Conservation (phyloP, 148 eudicot genomes). For the Camellia granthamiana region DNA sequence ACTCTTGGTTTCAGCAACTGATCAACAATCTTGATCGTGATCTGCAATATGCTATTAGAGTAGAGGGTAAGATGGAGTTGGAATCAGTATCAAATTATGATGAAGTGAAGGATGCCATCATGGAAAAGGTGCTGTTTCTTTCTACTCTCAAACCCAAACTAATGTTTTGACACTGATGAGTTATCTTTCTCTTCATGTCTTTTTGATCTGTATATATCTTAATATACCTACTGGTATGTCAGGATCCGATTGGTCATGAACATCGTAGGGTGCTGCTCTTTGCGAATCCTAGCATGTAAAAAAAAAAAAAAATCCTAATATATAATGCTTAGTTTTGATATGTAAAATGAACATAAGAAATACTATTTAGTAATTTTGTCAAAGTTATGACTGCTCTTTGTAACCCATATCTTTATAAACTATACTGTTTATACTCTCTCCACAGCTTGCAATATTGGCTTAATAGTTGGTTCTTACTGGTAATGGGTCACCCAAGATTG, state of each 20-base stretch:
- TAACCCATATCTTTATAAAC: background rate
- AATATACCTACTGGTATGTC: background rate
- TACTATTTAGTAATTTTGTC: background rate
- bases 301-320: background rate
- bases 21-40: conserved; percentile 96
- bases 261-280: too few relatives aligned
- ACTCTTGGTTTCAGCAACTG: conserved; percentile 56
- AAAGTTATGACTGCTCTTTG: background rate
- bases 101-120: conserved; percentile 79
- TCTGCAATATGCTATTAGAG: conserved; percentile 93
- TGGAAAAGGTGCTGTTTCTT: conserved; percentile 67
- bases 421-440: background rate
- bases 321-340: background rate
- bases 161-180: background rate
- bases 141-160: conserved; percentile 11
- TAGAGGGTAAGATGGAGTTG: conserved; percentile 98
- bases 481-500: background rate
- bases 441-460: background rate
- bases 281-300: too few relatives aligned
- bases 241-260: too few relatives aligned
- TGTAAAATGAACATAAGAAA: background rate
- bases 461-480: background rate
- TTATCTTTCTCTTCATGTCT: background rate
- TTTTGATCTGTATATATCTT: background rate
- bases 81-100: conserved; percentile 75